Percentiles rank a stretch among this genome's conserved stretches.
Evolutionary conservation across 345 rosid species (phyloP).

Genomic region (Trapa bicornis): DNA sequence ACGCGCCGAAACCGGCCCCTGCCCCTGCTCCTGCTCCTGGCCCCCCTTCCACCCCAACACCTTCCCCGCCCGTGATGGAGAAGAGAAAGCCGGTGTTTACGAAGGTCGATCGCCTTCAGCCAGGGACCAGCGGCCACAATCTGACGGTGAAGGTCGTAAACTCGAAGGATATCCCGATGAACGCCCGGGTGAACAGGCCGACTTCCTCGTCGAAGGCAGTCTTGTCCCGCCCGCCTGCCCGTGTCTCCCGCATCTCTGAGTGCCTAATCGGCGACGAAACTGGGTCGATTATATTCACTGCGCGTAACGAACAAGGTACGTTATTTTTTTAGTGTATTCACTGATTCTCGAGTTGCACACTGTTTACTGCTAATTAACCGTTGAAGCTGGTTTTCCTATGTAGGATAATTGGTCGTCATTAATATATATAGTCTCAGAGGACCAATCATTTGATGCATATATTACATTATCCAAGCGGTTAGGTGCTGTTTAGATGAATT

Average conservation of each 20-base stretch:
- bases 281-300: slow-evolving; percentile 53
- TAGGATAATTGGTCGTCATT: no score
- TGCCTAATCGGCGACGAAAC: slow-evolving; percentile 74
- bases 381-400: not conserved
- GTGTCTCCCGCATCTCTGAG: slow-evolving; percentile 46
- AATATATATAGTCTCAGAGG: not conserved
- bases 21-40: not conserved
- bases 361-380: not conserved
- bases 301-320: slow-evolving; percentile 67
- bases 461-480: not conserved
- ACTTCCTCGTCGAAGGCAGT: slow-evolving; percentile 7
- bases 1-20: not conserved
- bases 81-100: slow-evolving; percentile 57
- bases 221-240: slow-evolving; percentile 29
- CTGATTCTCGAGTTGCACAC: not conserved
- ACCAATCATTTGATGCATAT: not conserved
- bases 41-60: no score
- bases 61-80: slow-evolving; percentile 17
- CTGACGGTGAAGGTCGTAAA: slow-evolving; percentile 47
- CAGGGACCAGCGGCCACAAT: slow-evolving; percentile 56
- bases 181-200: slow-evolving; percentile 19
- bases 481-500: not conserved
- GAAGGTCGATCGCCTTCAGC: slow-evolving; percentile 51
- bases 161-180: slow-evolving; percentile 26
- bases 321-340: not conserved